Evolutionary conservation across 352 stramenopile genomes (phyloP).

Genomic region (Phytopythium chamaehyphon): DNA sequence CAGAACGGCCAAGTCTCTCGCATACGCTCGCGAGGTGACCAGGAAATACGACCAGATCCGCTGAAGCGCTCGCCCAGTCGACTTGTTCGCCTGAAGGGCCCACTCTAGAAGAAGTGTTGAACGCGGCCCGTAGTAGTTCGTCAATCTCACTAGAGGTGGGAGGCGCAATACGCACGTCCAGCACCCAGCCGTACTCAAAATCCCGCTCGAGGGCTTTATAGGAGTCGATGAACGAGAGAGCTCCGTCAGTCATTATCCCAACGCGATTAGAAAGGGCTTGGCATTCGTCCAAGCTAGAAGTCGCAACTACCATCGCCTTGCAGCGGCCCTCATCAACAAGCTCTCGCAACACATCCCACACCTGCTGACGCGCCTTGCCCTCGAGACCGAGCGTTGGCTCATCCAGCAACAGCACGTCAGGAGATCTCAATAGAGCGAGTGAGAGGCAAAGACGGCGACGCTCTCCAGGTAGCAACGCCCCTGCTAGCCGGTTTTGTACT

Average conservation of each 20-base stretch:
- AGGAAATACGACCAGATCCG: slow-evolving; percentile 5
- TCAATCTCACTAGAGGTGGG: neutral
- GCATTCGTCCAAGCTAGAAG: slow-evolving; percentile 11
- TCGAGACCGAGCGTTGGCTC: slow-evolving; percentile 14
- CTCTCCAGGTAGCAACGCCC: slow-evolving; percentile 4
- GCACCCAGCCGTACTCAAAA: slow-evolving; percentile 20
- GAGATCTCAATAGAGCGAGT: slow-evolving; percentile 7
- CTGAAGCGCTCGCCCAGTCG: neutral
- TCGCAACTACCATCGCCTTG: slow-evolving; percentile 10
- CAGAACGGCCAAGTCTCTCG: slow-evolving; percentile 6
- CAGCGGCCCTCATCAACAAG: slow-evolving; percentile 1
- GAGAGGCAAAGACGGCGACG: slow-evolving; percentile 10
- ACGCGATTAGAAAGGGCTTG: slow-evolving; percentile 8
- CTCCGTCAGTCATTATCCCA: slow-evolving; percentile 14
- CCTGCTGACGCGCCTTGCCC: neutral
- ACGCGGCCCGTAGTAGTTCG: neutral
- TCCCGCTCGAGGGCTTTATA: slow-evolving; percentile 8
- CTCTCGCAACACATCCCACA: slow-evolving; percentile 9
- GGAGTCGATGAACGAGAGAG: slow-evolving; percentile 10
- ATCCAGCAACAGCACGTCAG: slow-evolving; percentile 14
- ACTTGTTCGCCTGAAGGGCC: neutral
- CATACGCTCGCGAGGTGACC: slow-evolving; percentile 2
- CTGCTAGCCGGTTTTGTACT: slow-evolving; percentile 3
- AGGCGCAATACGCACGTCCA: slow-evolving; percentile 7
- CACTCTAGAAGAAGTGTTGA: neutral